Conservation (phyloP, 2,329 filamentous ascomycete species). For the Aspergillus hiratsukae region DNA sequence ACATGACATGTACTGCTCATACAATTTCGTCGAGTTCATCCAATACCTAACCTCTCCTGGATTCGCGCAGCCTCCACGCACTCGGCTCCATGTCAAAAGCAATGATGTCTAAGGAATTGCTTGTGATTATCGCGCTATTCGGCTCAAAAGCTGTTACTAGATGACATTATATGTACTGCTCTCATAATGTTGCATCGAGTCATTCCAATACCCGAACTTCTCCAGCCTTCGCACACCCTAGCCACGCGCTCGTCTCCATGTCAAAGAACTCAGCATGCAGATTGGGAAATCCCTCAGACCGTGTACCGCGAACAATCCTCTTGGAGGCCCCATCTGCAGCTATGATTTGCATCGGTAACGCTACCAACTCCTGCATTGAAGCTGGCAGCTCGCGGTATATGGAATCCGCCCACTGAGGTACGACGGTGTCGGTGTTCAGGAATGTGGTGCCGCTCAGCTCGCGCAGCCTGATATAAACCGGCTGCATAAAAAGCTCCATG, state of each 20-base stretch:
- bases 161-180: neutral
- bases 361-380: constrained; percentile 29
- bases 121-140: neutral
- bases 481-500: constrained; percentile 41
- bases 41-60: neutral
- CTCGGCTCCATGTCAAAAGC: neutral
- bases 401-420: constrained; percentile 37
- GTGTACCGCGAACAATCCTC: neutral
- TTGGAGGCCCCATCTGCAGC: neutral
- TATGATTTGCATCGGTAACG: constrained; percentile 22
- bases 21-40: too few relatives aligned
- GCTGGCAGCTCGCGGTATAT: constrained; percentile 31
- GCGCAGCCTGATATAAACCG: constrained; percentile 9
- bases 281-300: neutral
- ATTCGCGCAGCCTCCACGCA: neutral
- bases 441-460: constrained; percentile 5
- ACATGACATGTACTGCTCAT: neutral
- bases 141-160: neutral
- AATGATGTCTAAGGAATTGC: too few relatives aligned
- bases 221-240: neutral
- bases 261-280: neutral
- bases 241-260: neutral
- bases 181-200: neutral
- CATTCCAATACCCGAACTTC: neutral
- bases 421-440: constrained; percentile 14